Base-by-base conservation (phyloP, 331 rosid species). In the Malus hybrid region DNA sequence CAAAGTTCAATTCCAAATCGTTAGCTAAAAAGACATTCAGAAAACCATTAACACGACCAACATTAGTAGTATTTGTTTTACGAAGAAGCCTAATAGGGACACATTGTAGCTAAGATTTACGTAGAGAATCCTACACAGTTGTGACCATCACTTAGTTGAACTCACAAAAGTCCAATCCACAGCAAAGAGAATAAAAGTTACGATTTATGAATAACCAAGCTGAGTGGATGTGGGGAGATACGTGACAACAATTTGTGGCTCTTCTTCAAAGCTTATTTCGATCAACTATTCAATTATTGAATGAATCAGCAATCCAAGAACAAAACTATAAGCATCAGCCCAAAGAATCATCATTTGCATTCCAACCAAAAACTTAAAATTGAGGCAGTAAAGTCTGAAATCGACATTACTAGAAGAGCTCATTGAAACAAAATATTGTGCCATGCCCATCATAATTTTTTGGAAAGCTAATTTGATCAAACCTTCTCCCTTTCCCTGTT, bases 401-500 rank as follows among this genome's bases (percentile, higher is more conserved):
- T 56, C 28, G 0, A 9, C 28, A 20, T 56, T n/a, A n/a, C 6
- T 3, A 19, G 62, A 76, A 6, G 31, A 71, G 18, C 42, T 67
- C 29, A 16, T 22, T 18, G 4, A 28, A 73, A 73, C 27, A 15
- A 29, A 48, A 18, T 68, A 52, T 10, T 27, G 44, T 8, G 44
- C 44, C 12, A 22, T n/a, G n/a, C n/a, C n/a, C n/a, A 55, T 13
- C 14, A 36, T 52, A n/a, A 18, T 1, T 67, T 33, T 22, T 22
- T 22, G 5, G n/a, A 42, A 63, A 9, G 60, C 52, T 62, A 16
- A 36, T 6, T 29, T 69, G 42, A 19, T 69, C 75, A 66, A 32
- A 85, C 88, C 89, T 85, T 85, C 76, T 74, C 89, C 70, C 79
- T 85, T 73, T 85, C 83, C 76, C 83, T 85, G 70, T 85, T 80